Base-by-base conservation (phyloP, 768 basidiomycete species). In the Coprinellus aureogranulatus region DNA sequence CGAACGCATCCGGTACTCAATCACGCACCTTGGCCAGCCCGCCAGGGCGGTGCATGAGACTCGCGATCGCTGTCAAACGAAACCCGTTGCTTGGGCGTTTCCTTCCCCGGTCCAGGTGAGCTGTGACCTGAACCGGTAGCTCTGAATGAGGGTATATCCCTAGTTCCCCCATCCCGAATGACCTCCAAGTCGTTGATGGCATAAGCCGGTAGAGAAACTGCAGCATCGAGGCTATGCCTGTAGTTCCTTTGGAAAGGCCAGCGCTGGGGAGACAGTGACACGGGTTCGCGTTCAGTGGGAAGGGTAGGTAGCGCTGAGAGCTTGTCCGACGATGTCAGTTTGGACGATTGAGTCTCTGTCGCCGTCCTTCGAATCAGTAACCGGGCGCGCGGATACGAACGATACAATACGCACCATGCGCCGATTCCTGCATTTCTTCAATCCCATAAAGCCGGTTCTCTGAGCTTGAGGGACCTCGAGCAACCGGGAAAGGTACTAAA, bases 61-160 rank as follows among this genome's bases (percentile, higher is more conserved):
- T 23, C 47, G 2, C 26, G 8, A 2, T 57, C 56, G 26, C 52
- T 53, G 9, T 58, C 85, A 20, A 83, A 82, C 0, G 82, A 83
- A 34, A 83, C 76, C 40, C 81, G 78, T 59, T 81, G 82, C 37
- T 68, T 74, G 2, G 83, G 77, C 2, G 78, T 80, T 6, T 76
- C 78, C 52, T 70, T 76, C 18, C 75, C 75, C 0, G 34, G 34
- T 6, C 34, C 34, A 34, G 65, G 59, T 2, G 78, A 76, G 6
- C 70, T 67, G 4, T 81, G 77, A 5, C 61, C 60, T 1, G 77
- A 69, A 16, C 62, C 57, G 60, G 59, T 59, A 54, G 58, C 16
- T 22, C 50, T 23, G 45, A 41, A 46, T 61, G 52, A 45, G 37
- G 39, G 14, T 20, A 26, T 34, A n/a, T 22, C 48, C 57, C 53